Evolutionary conservation across 2,329 filamentous ascomycete genomes (phyloP), one percentile per base, ranked within the genome.

Genomic region (Fusarium devonianum): DNA sequence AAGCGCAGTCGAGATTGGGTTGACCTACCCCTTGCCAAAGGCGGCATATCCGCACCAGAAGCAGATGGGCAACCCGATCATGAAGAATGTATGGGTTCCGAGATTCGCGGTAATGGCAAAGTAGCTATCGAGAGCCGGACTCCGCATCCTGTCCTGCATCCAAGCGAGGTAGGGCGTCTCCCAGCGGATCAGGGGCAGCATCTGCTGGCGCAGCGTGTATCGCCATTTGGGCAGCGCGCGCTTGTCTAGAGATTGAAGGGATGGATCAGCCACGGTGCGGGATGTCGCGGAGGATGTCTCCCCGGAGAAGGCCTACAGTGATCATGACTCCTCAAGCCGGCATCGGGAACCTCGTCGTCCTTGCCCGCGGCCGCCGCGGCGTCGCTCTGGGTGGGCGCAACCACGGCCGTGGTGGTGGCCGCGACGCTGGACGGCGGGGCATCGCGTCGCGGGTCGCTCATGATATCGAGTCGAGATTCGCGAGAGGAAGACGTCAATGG

Each of bases 1-100:
- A 37, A 41, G 43, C 47, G 48, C 38, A 50, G 42, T 25, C 32
- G 16, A 28, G 25, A 37, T 43, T 35, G 30, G n/a, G 19, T 26
- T 51, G 43, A 79, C 87, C 64, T 85, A 95, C 90, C 88, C 92
- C 77, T 94, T 88, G 45, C 91, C 94, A 60, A 96, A 83, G 56
- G 82, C 86, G 32, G 88, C 86, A 73, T 92, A 89, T 43, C 93
- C 93, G 67, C 91, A 96, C 94, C 94, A 99, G 77, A 97, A 97
- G 63, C 96, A 82, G 59, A 97, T 90, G 5, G 94, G 94, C 66
- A 99, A 77, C 49, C 91, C 88, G 61, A 96, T 82, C 92, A 97
- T 97, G 79, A 97, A 99, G 77, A 97, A 97, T 1, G 94, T 99
- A 74, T 99, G 94, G 1, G 94, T 99, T 60, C 94, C 91, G 45